Evolutionary conservation across 2,329 filamentous ascomycete genomes (phyloP).

Genomic region (Pseudogymnoascus sp.): DNA sequence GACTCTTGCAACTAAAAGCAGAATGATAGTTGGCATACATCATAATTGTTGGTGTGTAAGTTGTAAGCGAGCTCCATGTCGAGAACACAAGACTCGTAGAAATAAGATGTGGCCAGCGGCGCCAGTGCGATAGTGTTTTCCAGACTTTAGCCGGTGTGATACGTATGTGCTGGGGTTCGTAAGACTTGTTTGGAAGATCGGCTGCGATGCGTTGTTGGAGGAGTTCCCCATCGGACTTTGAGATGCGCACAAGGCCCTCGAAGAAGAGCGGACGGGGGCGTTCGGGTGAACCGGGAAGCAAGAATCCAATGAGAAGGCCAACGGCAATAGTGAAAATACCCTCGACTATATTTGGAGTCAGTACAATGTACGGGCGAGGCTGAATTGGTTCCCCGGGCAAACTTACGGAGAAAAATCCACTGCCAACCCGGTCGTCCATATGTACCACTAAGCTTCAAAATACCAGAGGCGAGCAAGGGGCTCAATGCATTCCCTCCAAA

Average conservation of each 20-base stretch:
- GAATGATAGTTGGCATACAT: conserved; percentile 10
- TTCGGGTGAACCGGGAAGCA: conserved; percentile 32
- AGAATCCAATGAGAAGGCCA: conserved; percentile 32
- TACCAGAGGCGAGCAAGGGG: conserved; percentile 45
- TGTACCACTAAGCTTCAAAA: conserved; percentile 14
- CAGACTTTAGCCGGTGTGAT: conserved; percentile 23
- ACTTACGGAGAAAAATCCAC: conserved; percentile 15
- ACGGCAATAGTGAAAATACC: conserved; percentile 25
- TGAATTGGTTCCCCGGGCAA: background rate
- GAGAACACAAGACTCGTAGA: conserved; percentile 19
- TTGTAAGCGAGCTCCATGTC: conserved; percentile 22
- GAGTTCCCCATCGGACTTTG: conserved; percentile 30
- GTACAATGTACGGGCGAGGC: background rate
- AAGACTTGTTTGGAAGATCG: conserved; percentile 33
- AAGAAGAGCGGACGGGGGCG: conserved; percentile 30
- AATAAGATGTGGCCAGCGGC: conserved; percentile 23
- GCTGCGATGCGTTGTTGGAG: conserved; percentile 34
- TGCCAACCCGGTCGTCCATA: conserved; percentile 15
- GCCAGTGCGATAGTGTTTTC: conserved; percentile 16
- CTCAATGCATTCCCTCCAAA: conserved; percentile 52
- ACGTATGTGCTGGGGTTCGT: conserved; percentile 26
- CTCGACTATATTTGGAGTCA: conserved; percentile 18
- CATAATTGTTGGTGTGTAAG: conserved; percentile 27
- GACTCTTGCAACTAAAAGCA: background rate
- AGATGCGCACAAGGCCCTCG: conserved; percentile 7